phyloP scores from a whole-genome alignment of 805 yeast genomes.

The Ogataea neopini region DNA sequence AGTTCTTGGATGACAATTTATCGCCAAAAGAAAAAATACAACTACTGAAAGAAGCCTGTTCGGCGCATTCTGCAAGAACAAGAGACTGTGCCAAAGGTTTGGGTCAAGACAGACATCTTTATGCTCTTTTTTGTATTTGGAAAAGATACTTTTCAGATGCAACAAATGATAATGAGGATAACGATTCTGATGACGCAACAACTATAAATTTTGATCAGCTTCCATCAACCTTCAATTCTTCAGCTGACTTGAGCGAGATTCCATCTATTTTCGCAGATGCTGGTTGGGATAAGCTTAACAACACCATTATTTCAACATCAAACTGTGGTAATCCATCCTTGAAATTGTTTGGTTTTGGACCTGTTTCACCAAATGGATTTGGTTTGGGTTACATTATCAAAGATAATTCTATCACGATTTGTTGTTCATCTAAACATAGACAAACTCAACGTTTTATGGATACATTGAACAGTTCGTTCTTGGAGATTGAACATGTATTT shows the following conservation, averaged over 20 bases:
- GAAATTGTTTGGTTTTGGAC: constrained; percentile 87
- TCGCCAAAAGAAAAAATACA: constrained; percentile 60
- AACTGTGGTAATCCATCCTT: constrained; percentile 93
- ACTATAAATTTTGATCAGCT: constrained; percentile 33
- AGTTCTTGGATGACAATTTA: constrained; percentile 69
- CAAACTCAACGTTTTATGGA: constrained; percentile 79
- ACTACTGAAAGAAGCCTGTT: constrained; percentile 67
- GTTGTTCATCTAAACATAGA: constrained; percentile 84
- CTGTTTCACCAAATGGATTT: constrained; percentile 85
- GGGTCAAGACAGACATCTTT: constrained; percentile 92
- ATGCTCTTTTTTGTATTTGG: constrained; percentile 88
- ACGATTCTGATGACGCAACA: constrained; percentile 36
- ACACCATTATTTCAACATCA: constrained; percentile 76
- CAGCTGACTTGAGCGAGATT: constrained; percentile 39
- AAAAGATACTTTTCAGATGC: constrained; percentile 52
- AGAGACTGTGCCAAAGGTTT: constrained; percentile 69
- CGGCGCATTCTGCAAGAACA: constrained; percentile 66
- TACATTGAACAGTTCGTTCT: constrained; percentile 62
- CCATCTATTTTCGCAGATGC: constrained; percentile 81
- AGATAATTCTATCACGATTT: constrained; percentile 72
- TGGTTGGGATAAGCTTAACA: constrained; percentile 86
- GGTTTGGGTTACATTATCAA: constrained; percentile 93
- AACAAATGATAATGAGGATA: constrained; percentile 27
- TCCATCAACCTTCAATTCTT: constrained; percentile 25
- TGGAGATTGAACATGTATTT: constrained; percentile 56